Base-by-base conservation (phyloP, 2,329 filamentous ascomycete genomes). In the Microsporum ferrugineum region DNA sequence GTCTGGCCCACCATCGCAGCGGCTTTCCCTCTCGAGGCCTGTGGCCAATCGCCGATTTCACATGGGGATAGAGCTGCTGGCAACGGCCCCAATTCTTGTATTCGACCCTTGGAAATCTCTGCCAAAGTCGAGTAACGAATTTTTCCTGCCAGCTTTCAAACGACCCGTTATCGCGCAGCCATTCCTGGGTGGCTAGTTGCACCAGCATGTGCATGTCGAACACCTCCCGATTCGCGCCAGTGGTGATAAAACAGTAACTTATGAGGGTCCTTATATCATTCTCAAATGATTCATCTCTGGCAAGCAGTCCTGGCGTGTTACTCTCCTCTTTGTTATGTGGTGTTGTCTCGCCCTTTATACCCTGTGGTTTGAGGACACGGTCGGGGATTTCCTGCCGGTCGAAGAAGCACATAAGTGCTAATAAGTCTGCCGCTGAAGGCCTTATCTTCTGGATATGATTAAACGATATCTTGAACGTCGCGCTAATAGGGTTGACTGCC, bases 391-490 rank as follows among this genome's bases (percentile, higher is more conserved):
- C 63, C 5, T 64, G 65, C 2, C 63, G 63, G 27, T 68, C 62
- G 0, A 74, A 62, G 29, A 71, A 71, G 4, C 69, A 64, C 63
- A 75, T 72, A 1, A 71, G 65, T 0, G 65, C 66, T 1, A 75
- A 63, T 49, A 68, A 66, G 0, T 68, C 59, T 0, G 63, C 57
- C 0, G 72, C 72, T 0, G 67, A 49, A 1, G 17, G 45, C 17
- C 62, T 59, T 3, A 59, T 45, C 1, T 61, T n/a, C 10, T 34
- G 63, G 3, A 75, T 69, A 60, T 72, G 66, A 0, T 63, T 51
- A 39, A 74, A 73, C 0, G 71, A 73, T 1, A 71, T 68, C 5
- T 72, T 62, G 71, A 70, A 75, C 0, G 71, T 74, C 0, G 61
- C 66, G 0, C 70, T 68, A 1, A 75, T 66, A 1, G 73, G 70